Base-by-base conservation (phyloP, 768 basidiomycete species). In the Calocera cornea region DNA sequence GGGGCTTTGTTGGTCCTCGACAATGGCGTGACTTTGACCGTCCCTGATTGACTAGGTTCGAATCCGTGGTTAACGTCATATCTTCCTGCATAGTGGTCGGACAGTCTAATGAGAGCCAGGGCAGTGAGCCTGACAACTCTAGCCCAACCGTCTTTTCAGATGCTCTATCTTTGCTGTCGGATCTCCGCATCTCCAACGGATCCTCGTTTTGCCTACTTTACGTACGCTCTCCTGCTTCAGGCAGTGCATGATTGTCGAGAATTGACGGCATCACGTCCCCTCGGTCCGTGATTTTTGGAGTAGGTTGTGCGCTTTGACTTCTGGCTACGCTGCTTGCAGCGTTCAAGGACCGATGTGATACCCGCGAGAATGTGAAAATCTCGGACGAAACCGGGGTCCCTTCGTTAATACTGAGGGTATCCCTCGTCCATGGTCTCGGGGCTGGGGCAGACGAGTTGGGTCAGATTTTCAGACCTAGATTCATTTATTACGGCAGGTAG, bases 141-240 rank as follows among this genome's bases (percentile, higher is more conserved):
- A 60, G 14, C 24, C 31, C 54, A 47, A 19, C 44, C 44, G 24
- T 19, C 5, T 24, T 29, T 60, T 60, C 54, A 60, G 54, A 5
- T 2, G 54, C 54, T 29, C 10, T 29, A 31, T 60, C 54, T 60
- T 11, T 60, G 27, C 24, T 33, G 14, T 33, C 54, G 10, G 54
- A 60, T 60, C 54, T 60, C 54, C 54, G 54, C 54, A 27, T 60
- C 54, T 60, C 31, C 14, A 60, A 19, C 54, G 54, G 54, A 60
- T 60, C 24, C 54, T 60, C 54, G 2, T 19, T 60, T 60, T 60
- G 31, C 54, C 54, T 60, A 19, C 14, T 60, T 60, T 60, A 60
- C 54, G 54, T 60, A 60, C 54, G 16, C 54, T 60, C 36, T 5
- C 54, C 54, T 33, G 54, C 27, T 60, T 60, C 24, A 60, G 54